A percentile compares a stretch with the other conserved stretches of the same genome.
Conservation (phyloP, 1,284 basidiomycete genomes). For the Cryptococcus sp. region DNA sequence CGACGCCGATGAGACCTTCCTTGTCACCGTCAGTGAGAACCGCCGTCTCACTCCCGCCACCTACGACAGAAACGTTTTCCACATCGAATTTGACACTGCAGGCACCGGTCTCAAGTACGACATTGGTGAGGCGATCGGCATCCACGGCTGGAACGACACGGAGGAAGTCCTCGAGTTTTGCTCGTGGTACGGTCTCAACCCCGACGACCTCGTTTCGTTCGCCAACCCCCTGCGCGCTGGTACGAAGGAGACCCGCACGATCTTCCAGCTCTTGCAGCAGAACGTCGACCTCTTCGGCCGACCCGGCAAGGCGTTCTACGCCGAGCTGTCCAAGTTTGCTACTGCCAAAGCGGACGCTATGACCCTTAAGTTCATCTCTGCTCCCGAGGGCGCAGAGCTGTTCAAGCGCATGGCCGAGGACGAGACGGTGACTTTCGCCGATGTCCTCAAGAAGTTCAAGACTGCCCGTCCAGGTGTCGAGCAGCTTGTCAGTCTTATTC, state of each 20-base stretch:
- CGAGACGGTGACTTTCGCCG: slow-evolving; percentile 92
- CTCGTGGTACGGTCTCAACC: slow-evolving; percentile 85
- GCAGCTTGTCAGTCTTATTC: slow-evolving; percentile 80
- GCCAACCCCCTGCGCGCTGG: slow-evolving; percentile 61
- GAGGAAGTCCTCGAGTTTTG: slow-evolving; percentile 88
- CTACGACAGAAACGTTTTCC: slow-evolving; percentile 98
- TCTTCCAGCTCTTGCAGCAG: slow-evolving; percentile 93
- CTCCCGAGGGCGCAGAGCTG: slow-evolving; percentile 83
- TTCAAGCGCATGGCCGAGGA: slow-evolving; percentile 96
- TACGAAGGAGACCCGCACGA: slow-evolving; percentile 75
- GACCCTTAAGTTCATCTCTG: slow-evolving; percentile 87
- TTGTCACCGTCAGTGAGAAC: slow-evolving; percentile 92
- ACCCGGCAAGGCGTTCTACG: slow-evolving; percentile 94
- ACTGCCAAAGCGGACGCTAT: slow-evolving; percentile 72
- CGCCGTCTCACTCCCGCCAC: slow-evolving; percentile 88
- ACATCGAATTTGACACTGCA: slow-evolving; percentile 90
- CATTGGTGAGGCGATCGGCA: slow-evolving; percentile 93
- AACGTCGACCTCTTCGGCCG: slow-evolving; percentile 95
- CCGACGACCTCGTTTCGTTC: slow-evolving; percentile 77
- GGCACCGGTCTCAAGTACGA: slow-evolving; percentile 93
- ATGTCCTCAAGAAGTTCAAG: slow-evolving; percentile 77
- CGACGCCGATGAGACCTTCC: slow-evolving; percentile 83
- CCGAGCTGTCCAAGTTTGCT: slow-evolving; percentile 79
- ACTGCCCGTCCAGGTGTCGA: slow-evolving; percentile 79
- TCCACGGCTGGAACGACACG: slow-evolving; percentile 97